These are phyloP conservation scores for Sambucus nigra DNA, from an alignment of 129 eudicot species.

Conservation along the genomic window DNA sequence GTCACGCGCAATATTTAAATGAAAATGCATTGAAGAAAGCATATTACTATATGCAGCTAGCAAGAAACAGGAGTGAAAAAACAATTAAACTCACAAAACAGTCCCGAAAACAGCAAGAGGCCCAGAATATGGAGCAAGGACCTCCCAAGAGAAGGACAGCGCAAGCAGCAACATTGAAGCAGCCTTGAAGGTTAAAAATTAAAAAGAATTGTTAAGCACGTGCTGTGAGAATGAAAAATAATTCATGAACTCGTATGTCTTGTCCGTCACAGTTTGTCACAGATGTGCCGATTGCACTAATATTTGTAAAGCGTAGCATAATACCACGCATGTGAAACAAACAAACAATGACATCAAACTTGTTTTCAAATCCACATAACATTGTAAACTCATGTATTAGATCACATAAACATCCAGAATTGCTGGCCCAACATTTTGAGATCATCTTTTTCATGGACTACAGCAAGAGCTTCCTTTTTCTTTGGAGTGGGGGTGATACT, in stretches of 20 bases:
- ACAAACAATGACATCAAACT: too few relatives aligned
- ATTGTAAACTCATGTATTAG: too few relatives aligned
- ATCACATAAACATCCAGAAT: too few relatives aligned
- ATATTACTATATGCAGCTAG: slow-evolving; percentile 2
- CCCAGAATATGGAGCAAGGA: slow-evolving; percentile 78
- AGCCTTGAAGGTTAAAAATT: slow-evolving; percentile 37
- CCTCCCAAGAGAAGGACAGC: slow-evolving; percentile 67
- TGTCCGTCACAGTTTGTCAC: background rate
- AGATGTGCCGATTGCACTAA: background rate
- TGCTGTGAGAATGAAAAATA: background rate
- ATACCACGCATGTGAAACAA: too few relatives aligned
- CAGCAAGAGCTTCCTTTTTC: too few relatives aligned
- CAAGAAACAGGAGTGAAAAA: background rate
- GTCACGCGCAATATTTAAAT: background rate
- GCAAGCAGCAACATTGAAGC: slow-evolving; percentile 96
- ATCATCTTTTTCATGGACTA: too few relatives aligned
- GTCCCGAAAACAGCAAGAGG: slow-evolving; percentile 88
- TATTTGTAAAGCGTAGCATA: too few relatives aligned
- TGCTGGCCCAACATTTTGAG: too few relatives aligned
- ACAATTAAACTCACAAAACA: slow-evolving; percentile 65
- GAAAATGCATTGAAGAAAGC: background rate
- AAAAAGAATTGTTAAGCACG: background rate
- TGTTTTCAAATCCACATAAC: too few relatives aligned
- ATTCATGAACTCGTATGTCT: background rate
- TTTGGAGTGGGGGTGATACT: too few relatives aligned